phyloP scores from a whole-genome alignment of 306 rosid genomes.

The Purshia tridentata region DNA sequence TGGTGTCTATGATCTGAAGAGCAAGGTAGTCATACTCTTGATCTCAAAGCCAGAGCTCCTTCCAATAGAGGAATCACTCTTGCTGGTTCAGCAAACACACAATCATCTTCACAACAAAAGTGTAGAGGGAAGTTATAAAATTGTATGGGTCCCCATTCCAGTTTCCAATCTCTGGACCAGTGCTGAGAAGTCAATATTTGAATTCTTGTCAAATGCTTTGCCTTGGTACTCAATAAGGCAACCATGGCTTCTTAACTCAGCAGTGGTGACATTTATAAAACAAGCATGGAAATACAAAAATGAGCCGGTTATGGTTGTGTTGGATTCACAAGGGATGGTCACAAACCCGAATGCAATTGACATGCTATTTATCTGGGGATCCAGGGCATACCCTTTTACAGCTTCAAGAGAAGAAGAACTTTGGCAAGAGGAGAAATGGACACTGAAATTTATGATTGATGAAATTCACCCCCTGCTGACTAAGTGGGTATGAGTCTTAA shows the following conservation, averaged over 20 bases:
- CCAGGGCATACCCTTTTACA: constrained; percentile 49
- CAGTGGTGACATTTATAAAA: constrained; percentile 37
- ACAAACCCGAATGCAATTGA: constrained; percentile 49
- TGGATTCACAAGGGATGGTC: constrained; percentile 58
- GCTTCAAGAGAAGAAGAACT: constrained; percentile 51
- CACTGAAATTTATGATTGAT: constrained; percentile 46
- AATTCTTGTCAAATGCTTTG: constrained; percentile 38
- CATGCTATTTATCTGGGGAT: constrained; percentile 54
- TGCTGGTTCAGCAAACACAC: constrained; percentile 57
- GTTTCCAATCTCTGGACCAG: constrained; percentile 53
- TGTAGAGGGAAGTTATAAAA: constrained; percentile 35
- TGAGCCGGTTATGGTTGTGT: constrained; percentile 43
- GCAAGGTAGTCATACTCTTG: constrained; percentile 49
- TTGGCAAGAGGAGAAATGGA: constrained; percentile 49
- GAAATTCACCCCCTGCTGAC: constrained; percentile 44
- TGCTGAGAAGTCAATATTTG: constrained; percentile 42
- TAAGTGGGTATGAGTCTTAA: constrained; percentile 46
- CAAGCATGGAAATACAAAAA: constrained; percentile 51
- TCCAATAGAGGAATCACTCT: constrained; percentile 36
- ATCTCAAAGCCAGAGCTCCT: constrained; percentile 51
- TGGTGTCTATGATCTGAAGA: constrained; percentile 46
- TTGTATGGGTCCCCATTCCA: constrained; percentile 67
- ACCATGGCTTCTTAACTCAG: constrained; percentile 50
- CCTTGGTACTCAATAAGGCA: constrained; percentile 55
- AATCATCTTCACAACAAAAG: constrained; percentile 43